phyloP scores from a whole-genome alignment of 805 yeast species.

The Blastobotrys muscicola region DNA sequence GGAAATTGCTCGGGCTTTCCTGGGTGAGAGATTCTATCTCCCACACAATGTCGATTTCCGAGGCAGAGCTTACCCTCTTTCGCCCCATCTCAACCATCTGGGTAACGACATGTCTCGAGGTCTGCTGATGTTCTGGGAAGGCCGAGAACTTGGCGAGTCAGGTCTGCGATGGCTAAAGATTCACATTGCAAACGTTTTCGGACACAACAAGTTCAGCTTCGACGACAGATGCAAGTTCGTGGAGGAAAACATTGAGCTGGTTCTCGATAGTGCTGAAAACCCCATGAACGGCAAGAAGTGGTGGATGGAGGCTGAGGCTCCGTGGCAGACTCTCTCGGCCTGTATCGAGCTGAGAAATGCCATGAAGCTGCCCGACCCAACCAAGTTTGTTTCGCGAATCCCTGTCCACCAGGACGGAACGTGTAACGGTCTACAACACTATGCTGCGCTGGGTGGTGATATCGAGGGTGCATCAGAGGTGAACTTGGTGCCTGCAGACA shows the following conservation, averaged over 20 bases:
- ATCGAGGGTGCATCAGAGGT: conserved; percentile 56
- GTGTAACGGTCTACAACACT: conserved; percentile 60
- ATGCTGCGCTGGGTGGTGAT: conserved; percentile 66
- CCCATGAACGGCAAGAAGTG: conserved; percentile 40
- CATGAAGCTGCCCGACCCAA: conserved; percentile 38
- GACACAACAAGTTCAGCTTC: conserved; percentile 46
- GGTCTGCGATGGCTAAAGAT: conserved; percentile 55
- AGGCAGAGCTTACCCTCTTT: conserved; percentile 56
- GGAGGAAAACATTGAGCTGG: conserved; percentile 37
- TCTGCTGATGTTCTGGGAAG: conserved; percentile 51
- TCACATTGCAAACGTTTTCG: conserved; percentile 52
- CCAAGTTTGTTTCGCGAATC: conserved; percentile 38
- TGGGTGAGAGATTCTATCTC: conserved; percentile 51
- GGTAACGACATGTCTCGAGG: conserved; percentile 55
- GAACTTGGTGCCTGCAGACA: conserved; percentile 44
- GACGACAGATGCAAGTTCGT: conserved; percentile 42
- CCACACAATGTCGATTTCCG: conserved; percentile 59
- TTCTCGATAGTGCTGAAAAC: conserved; percentile 37
- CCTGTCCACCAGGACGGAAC: conserved; percentile 64
- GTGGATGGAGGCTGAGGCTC: conserved; percentile 53
- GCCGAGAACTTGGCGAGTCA: conserved; percentile 39
- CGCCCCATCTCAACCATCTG: conserved; percentile 54
- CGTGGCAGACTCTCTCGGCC: conserved; percentile 53
- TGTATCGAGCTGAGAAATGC: conserved; percentile 48
- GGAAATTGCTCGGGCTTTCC: conserved; percentile 89